phyloP scores from a whole-genome alignment of 2,329 filamentous ascomycete genomes.

The Cyphellophora europaea region DNA sequence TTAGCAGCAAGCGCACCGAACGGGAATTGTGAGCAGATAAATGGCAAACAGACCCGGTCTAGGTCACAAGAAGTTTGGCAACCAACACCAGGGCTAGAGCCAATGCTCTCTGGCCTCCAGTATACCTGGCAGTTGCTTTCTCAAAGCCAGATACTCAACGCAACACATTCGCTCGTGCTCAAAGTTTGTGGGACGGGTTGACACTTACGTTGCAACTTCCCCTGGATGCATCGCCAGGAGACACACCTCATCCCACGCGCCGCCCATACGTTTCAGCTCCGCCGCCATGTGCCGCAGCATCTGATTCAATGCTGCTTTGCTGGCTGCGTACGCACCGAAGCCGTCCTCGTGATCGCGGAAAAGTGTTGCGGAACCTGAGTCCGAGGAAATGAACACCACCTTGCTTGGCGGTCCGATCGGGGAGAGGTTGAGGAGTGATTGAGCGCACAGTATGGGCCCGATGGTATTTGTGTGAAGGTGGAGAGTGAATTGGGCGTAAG shows the following conservation, averaged over 20 bases:
- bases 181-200: too few species aligned
- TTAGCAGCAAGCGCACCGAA: too few species aligned
- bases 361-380: slow-evolving; percentile 42
- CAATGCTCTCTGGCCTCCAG: too few species aligned
- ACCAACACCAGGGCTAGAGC: too few species aligned
- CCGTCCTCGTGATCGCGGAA: slow-evolving; percentile 50
- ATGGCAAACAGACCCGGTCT: too few species aligned
- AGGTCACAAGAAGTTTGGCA: too few species aligned
- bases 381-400: slow-evolving; percentile 48
- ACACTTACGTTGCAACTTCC: slow-evolving; percentile 41
- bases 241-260: slow-evolving; percentile 22
- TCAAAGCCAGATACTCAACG: too few species aligned
- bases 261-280: slow-evolving; percentile 42
- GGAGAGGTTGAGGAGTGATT: slow-evolving; percentile 39
- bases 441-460: slow-evolving; percentile 48
- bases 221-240: slow-evolving; percentile 49
- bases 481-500: slow-evolving; percentile 44
- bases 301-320: slow-evolving; percentile 50
- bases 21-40: too few species aligned
- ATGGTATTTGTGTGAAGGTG: slow-evolving; percentile 51
- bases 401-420: slow-evolving; percentile 38
- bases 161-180: too few species aligned
- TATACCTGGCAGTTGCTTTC: too few species aligned
- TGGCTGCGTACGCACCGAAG: slow-evolving; percentile 49
- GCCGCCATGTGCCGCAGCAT: slow-evolving; percentile 47